A percentile compares a stretch with the other conserved stretches of the same genome.
Evolutionary conservation across 371 early-diverging fungal genomes (phyloP).

Genomic region (Vairimorpha necatrix): DNA sequence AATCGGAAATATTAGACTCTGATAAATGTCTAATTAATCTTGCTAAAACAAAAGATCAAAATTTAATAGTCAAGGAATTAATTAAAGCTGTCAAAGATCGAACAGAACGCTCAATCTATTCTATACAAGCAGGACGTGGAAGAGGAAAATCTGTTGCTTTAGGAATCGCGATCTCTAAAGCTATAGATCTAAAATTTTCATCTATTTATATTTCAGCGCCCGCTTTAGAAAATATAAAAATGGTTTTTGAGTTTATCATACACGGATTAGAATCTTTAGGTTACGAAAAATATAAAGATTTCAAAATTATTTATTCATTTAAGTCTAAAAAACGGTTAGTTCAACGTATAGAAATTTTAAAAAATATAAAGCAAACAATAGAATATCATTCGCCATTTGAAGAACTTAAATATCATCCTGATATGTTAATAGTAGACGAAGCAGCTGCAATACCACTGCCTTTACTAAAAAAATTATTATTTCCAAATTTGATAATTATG

Average conservation of each 20-base stretch:
- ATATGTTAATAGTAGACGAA: slow-evolving; percentile 94
- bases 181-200: slow-evolving; percentile 76
- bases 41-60: slow-evolving; percentile 72
- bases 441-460: slow-evolving; percentile 96
- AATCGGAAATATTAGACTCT: slow-evolving; percentile 70
- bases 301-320: slow-evolving; percentile 68
- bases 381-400: slow-evolving; percentile 48
- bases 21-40: slow-evolving; percentile 36
- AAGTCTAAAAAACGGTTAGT: slow-evolving; percentile 49
- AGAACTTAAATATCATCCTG: slow-evolving; percentile 65
- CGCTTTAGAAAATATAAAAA: slow-evolving; percentile 91
- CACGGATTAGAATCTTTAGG: slow-evolving; percentile 87
- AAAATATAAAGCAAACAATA: slow-evolving; percentile 50
- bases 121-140: slow-evolving; percentile 91
- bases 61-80: slow-evolving; percentile 24
- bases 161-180: slow-evolving; percentile 86
- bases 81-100: slow-evolving; percentile 25
- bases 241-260: slow-evolving; percentile 89
- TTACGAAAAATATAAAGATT: slow-evolving; percentile 91
- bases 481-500: slow-evolving; percentile 89
- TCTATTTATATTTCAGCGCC: slow-evolving; percentile 92
- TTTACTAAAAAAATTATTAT: slow-evolving; percentile 77
- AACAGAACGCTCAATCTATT: slow-evolving; percentile 76
- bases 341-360: slow-evolving; percentile 52
- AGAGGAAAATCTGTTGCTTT: slow-evolving; percentile 97